These are phyloP conservation scores for Colletotrichum nymphaeae DNA, from an alignment of 2,329 filamentous ascomycete species.

Conservation along the genomic window DNA sequence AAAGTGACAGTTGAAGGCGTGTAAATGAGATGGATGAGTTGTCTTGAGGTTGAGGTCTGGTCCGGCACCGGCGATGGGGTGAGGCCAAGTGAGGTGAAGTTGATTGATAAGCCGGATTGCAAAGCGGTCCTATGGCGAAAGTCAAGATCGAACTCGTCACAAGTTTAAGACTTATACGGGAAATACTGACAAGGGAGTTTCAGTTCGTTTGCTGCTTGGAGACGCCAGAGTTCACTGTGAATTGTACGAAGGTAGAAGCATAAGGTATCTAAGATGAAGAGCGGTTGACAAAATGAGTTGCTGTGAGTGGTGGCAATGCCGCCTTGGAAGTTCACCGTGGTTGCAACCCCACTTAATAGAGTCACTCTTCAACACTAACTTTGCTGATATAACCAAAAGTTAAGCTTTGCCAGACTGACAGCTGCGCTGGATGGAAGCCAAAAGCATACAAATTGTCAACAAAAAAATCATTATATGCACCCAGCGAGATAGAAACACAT, in stretches of 20 bases:
- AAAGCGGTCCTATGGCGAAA: not conserved
- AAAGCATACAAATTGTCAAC: not conserved
- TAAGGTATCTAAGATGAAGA: not conserved
- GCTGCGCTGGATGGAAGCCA: not conserved
- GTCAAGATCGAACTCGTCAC: not conserved
- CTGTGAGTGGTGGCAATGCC: slow-evolving; percentile 29
- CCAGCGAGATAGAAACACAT: no score
- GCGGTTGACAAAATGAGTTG: slow-evolving; percentile 11
- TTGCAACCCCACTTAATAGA: slow-evolving; percentile 26
- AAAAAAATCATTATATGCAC: not conserved
- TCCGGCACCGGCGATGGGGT: slow-evolving; percentile 26
- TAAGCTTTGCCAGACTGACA: not conserved
- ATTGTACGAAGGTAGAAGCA: no score
- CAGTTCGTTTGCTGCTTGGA: not conserved
- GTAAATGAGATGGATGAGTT: not conserved
- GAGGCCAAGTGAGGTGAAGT: slow-evolving; percentile 9
- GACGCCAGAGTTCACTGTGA: not conserved
- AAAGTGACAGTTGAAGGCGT: not conserved
- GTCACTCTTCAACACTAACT: not conserved
- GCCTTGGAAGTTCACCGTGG: not conserved
- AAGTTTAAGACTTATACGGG: not conserved
- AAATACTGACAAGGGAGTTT: not conserved
- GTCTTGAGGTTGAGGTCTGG: not conserved
- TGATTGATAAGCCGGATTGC: slow-evolving; percentile 33
- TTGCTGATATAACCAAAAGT: not conserved